phyloP scores from a whole-genome alignment of 345 rosid genomes.

The Brassica juncea region DNA sequence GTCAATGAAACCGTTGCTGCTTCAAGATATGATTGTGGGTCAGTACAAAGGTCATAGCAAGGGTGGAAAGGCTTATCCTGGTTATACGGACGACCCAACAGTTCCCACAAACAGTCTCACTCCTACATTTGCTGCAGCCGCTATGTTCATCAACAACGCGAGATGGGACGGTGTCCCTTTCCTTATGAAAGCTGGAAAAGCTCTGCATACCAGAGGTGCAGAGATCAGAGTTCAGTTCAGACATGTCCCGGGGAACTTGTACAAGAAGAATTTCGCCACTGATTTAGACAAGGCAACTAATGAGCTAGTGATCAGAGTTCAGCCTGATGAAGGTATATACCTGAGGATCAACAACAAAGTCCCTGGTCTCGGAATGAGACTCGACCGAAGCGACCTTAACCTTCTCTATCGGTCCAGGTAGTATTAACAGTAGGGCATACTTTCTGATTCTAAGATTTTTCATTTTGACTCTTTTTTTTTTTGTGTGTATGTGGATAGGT shows the following conservation, averaged over 20 bases:
- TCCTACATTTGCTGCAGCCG: conserved; percentile 53
- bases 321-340: conserved; percentile 97
- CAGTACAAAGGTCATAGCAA: conserved; percentile 85
- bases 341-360: conserved; percentile 93
- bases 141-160: conserved; percentile 81
- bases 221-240: conserved; percentile 94
- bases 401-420: conserved; percentile 74
- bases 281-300: conserved; percentile 79
- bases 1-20: conserved; percentile 77
- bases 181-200: conserved; percentile 93
- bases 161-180: conserved; percentile 99
- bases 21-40: conserved; percentile 76
- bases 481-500: conserved; percentile 43
- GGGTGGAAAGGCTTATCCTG: conserved; percentile 59
- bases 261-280: conserved; percentile 68
- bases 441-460: conserved; percentile 3
- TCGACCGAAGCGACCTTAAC: conserved; percentile 86
- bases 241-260: conserved; percentile 88
- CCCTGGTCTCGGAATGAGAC: conserved; percentile 95
- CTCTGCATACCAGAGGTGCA: conserved; percentile 77
- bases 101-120: conserved; percentile 60
- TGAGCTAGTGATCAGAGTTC: conserved; percentile 89
- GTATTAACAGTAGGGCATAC: neutral
- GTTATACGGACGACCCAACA: conserved; percentile 74
- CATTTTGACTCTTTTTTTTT: neutral